Evolutionary conservation across 352 stramenopile genomes (phyloP), one percentile per base, ranked within the genome.

Genomic region (Pythium coloratum): DNA sequence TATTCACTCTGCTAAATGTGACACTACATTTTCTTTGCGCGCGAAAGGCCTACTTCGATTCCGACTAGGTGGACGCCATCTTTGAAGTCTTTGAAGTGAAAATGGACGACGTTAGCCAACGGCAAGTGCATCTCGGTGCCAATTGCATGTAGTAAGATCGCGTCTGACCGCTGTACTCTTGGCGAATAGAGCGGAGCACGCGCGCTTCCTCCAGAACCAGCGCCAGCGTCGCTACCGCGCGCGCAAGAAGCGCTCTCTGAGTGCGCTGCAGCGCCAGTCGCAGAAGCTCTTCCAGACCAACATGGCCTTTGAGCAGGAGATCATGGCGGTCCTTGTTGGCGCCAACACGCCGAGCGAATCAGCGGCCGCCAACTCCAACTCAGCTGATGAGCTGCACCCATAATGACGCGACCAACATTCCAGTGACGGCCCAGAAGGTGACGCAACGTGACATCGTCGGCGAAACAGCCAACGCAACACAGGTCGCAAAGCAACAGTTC

Each of bases 401-500:
- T 69, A 63, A 14, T 64, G 60, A 55, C 42, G 42, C 61, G 55
- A 69, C 63, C 16, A 64, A 59, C 63, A 69, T 62, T 64, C 55
- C 42, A 26, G 47, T 24, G 7, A 9, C 16, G 9, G 47, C 16
- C 16, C 20, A 18, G 28, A 30, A 30, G n/a, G 4, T 42, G 40
- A 42, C 28, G 55, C 20, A 33, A 63, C 42, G 51, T 50, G 40
- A 26, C 53, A 20, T 59, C 26, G 44, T 38, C 18, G 34, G 44
- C 55, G 55, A 64, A 69, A 69, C 55, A 59, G 55, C 46, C 53
- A 44, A 44, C 53, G n/a, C 53, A 58, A 33, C 47, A 54, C 47
- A 50, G 42, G 42, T 50, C 42, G 24, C 50, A 36, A 56, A 32
- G 28, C 49, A 30, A 55, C 49, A 34, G 49, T 8, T 8, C 6